phyloP scores from a whole-genome alignment of 2,329 filamentous ascomycete species.

The Coniochaeta pulveracea region DNA sequence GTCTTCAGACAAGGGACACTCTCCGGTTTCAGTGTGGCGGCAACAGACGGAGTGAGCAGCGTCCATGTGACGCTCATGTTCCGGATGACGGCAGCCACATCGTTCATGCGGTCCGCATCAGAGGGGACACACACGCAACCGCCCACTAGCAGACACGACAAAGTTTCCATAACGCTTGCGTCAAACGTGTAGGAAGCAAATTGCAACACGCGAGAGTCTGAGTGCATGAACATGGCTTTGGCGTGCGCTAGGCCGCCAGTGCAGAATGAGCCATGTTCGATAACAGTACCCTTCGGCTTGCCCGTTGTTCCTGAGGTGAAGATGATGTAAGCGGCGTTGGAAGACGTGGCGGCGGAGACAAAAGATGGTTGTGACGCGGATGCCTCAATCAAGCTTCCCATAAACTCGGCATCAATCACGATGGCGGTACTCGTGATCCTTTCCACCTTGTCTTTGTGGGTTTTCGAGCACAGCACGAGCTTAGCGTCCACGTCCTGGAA shows the following conservation, averaged over 20 bases:
- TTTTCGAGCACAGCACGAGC: conserved; percentile 2
- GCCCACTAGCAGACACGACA: conserved; percentile 5
- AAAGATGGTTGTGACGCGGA: background rate
- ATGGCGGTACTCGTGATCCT: conserved; percentile 4
- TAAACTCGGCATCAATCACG: conserved; percentile 7
- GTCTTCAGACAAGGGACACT: conserved; percentile 14
- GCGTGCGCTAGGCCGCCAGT: conserved; percentile 1
- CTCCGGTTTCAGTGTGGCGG: conserved; percentile 15
- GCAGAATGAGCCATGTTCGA: conserved; percentile 3
- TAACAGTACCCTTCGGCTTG: conserved; percentile 3
- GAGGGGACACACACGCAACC: conserved; percentile 25
- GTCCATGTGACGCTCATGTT: conserved; percentile 15
- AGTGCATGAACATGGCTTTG: conserved; percentile 1
- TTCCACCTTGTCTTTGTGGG: conserved; percentile 7
- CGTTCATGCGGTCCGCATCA: conserved; percentile 24
- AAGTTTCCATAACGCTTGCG: conserved; percentile 10
- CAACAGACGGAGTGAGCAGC: conserved; percentile 17
- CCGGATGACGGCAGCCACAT: conserved; percentile 19
- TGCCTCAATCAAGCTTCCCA: background rate
- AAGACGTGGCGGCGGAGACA: background rate
- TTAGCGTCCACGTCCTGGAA: conserved; percentile 1
- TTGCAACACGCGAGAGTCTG: background rate
- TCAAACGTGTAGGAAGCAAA: conserved; percentile 6
- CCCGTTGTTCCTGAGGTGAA: conserved; percentile 3
- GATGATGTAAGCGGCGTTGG: conserved; percentile 5